phyloP scores from a whole-genome alignment of 2,329 filamentous ascomycete genomes.

The Bipolaris victoriae region DNA sequence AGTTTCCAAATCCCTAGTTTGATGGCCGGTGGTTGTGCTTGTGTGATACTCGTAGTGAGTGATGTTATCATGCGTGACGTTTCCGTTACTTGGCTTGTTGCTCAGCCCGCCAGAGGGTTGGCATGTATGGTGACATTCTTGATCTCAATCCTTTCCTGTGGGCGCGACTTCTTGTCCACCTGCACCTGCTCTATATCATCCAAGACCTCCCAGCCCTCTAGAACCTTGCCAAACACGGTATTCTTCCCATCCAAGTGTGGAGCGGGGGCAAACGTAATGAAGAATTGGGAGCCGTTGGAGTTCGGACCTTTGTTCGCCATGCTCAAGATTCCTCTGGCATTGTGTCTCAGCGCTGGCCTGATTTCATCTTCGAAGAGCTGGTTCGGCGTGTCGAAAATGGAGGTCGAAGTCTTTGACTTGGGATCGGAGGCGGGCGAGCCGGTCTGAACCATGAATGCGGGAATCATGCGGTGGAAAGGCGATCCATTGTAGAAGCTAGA shows the following conservation, averaged over 20 bases:
- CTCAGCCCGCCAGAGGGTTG: slow-evolving; percentile 70
- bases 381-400: slow-evolving; percentile 65
- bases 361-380: slow-evolving; percentile 80
- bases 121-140: slow-evolving; percentile 76
- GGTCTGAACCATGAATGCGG: slow-evolving; percentile 80
- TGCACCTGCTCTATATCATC: slow-evolving; percentile 73
- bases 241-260: slow-evolving; percentile 84
- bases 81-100: background rate
- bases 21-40: slow-evolving; percentile 1
- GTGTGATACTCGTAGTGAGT: background rate
- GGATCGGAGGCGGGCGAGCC: slow-evolving; percentile 62
- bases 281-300: slow-evolving; percentile 82
- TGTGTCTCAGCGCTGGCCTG: slow-evolving; percentile 70
- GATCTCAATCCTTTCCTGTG: slow-evolving; percentile 70
- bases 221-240: slow-evolving; percentile 78
- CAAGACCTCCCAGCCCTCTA: slow-evolving; percentile 66
- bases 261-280: slow-evolving; percentile 77
- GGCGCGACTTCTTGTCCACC: slow-evolving; percentile 79
- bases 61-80: background rate
- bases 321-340: slow-evolving; percentile 71
- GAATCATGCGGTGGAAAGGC: slow-evolving; percentile 80
- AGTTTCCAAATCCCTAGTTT: slow-evolving; percentile 3
- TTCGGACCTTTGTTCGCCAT: slow-evolving; percentile 80
- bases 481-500: slow-evolving; percentile 77
- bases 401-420: slow-evolving; percentile 69